Base-by-base conservation (phyloP, 768 basidiomycete species). In the Cubamyces sp. region DNA sequence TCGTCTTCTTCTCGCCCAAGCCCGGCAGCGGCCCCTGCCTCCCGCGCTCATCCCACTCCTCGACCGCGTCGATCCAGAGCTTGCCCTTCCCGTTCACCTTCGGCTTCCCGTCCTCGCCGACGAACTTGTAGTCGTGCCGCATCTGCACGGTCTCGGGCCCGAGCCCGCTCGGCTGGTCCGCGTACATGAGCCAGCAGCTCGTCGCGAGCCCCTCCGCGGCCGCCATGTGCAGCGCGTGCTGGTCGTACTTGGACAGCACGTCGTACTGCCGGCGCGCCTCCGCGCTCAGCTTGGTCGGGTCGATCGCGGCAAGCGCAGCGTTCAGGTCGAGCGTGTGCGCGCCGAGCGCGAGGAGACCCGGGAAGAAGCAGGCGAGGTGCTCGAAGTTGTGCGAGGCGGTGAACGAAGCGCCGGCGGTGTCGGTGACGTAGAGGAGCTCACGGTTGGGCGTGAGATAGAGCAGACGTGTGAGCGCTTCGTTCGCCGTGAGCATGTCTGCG, bases 321-420 rank as follows among this genome's bases (percentile, higher is more conserved):
- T 49, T 73, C 3, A 87, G 79, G 54, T 84, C 73, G 55, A 91
- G 79, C 12, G 81, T 81, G 64, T 87, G 81, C 5, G 76, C 87
- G 25, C 91, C 90, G 3, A 92, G 78, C 5, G 90, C 88, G 51
- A 92, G 77, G 16, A 91, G 75, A 16, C 91, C 90, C 0, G 90
- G 89, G 50, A 90, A 79, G 76, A 91, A 92, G 73, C 90, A 91
- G 12, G 90, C 85, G 26, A 92, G 75, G 68, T 92, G 90, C 64
- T 92, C 90, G 56, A 91, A 84, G 21, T 71, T 68, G 65, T 87
- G 83, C 11, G 80, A 76, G 23, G 82, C 78, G 16, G 67, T 62
- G 26, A 71, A 74, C 11, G 66, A 65, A 12, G 74, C 60, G 42
- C 72, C 69, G 30, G 60, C 58, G 18, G 75, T 72, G 68, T 88